Conservation (phyloP, 2,329 filamentous ascomycete species). For the Xylaria sp. region DNA sequence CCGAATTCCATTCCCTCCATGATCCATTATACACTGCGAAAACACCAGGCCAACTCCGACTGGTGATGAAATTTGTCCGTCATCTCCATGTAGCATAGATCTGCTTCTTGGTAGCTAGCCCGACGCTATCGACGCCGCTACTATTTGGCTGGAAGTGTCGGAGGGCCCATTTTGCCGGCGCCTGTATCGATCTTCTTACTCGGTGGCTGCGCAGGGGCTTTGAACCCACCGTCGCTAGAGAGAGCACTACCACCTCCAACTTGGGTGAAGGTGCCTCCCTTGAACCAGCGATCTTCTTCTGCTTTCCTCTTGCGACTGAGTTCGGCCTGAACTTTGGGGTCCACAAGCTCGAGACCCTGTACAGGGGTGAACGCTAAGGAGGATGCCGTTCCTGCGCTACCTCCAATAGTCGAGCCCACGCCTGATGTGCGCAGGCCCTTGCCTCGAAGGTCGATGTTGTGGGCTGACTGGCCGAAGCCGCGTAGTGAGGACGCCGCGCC, state of each 20-base stretch:
- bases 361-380: slow-evolving; percentile 93
- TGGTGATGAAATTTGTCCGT: neutral
- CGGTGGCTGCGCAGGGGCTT: slow-evolving; percentile 65
- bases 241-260: slow-evolving; percentile 57
- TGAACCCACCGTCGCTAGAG: slow-evolving; percentile 69
- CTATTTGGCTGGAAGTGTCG: slow-evolving; percentile 37
- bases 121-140: slow-evolving; percentile 13
- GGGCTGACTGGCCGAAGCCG: slow-evolving; percentile 71
- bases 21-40: neutral
- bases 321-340: slow-evolving; percentile 88
- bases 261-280: slow-evolving; percentile 95
- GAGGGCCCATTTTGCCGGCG: slow-evolving; percentile 55
- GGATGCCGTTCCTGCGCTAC: slow-evolving; percentile 76
- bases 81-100: neutral
- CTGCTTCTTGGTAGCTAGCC: neutral
- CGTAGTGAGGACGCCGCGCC: slow-evolving; percentile 82
- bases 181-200: slow-evolving; percentile 76
- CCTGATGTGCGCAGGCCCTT: slow-evolving; percentile 82
- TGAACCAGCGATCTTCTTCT: slow-evolving; percentile 96
- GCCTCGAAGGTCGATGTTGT: slow-evolving; percentile 72
- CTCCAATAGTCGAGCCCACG: slow-evolving; percentile 73
- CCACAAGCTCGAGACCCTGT: slow-evolving; percentile 92
- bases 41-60: neutral
- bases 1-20: neutral
- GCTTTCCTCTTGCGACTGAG: slow-evolving; percentile 89